Conservation (phyloP, 208 protist species). For the Crithidia fasciculata region DNA sequence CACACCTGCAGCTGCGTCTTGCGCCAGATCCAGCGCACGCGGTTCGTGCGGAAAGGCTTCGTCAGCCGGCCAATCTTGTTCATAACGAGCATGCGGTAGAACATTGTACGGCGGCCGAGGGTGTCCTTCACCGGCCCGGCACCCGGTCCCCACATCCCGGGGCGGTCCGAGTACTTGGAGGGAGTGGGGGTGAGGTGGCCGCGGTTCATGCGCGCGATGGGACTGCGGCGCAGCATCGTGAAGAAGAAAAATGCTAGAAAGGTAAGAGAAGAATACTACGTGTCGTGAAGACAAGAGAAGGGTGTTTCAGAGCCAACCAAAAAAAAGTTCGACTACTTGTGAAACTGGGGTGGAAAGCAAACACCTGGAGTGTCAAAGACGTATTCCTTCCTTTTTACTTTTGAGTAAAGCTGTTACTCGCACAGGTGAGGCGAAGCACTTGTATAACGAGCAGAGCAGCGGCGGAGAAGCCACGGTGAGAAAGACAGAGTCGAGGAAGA, state of each 20-base stretch:
- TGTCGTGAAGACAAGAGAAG: not conserved
- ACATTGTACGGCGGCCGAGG: constrained; percentile 79
- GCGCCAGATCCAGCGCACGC: constrained; percentile 83
- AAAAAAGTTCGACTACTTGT: not conserved
- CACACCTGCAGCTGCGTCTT: constrained; percentile 87
- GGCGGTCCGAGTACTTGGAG: constrained; percentile 86
- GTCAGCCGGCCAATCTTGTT: constrained; percentile 85
- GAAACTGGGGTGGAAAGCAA: not conserved
- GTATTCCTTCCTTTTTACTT: too few species aligned
- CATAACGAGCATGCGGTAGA: constrained; percentile 88
- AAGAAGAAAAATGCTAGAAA: not conserved
- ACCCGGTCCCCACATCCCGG: constrained; percentile 87
- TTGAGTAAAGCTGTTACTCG: too few species aligned
- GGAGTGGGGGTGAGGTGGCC: constrained; percentile 79
- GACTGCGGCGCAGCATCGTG: constrained; percentile 74
- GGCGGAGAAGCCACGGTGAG: not conserved
- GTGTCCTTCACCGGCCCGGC: constrained; percentile 86
- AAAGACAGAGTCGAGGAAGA: not conserved
- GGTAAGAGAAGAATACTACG: not conserved
- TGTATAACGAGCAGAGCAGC: too few species aligned
- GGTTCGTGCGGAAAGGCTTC: constrained; percentile 86
- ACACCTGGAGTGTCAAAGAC: too few species aligned
- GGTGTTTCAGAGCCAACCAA: too few species aligned
- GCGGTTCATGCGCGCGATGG: constrained; percentile 62
- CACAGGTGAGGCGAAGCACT: too few species aligned